A percentile compares a stretch with the other conserved stretches of the same genome.
Conservation (phyloP, 352 stramenopile species). For the Phytophthora agathidicida region DNA sequence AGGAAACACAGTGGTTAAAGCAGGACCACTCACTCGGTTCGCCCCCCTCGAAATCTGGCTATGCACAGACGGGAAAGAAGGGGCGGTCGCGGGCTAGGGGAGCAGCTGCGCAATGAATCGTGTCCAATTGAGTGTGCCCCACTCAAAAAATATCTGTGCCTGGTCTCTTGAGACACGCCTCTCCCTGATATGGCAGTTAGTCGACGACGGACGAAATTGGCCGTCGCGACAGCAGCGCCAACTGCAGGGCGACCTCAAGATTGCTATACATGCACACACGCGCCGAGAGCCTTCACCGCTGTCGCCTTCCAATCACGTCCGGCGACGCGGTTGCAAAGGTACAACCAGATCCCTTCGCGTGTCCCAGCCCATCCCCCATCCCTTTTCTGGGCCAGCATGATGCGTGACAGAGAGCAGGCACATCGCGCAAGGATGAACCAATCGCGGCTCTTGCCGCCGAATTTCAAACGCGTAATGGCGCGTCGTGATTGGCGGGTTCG, state of each 20-base stretch:
- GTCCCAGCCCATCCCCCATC: conserved; percentile 31
- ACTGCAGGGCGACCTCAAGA: no score
- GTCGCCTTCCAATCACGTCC: conserved; percentile 16
- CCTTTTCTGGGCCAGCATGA: conserved; percentile 29
- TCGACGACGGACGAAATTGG: neutral
- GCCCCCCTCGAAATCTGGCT: conserved; percentile 22
- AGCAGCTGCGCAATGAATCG: conserved; percentile 23
- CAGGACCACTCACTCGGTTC: conserved; percentile 38
- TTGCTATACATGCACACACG: no score
- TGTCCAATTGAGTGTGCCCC: conserved; percentile 21
- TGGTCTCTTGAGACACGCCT: conserved; percentile 41
- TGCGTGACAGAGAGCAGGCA: conserved; percentile 33
- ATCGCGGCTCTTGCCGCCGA: conserved; percentile 13
- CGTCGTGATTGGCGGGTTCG: conserved; percentile 17
- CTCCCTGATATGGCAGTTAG: conserved; percentile 17
- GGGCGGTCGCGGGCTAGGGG: conserved; percentile 35
- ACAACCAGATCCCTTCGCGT: conserved; percentile 38
- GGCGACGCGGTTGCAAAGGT: conserved; percentile 21
- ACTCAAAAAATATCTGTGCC: conserved; percentile 13
- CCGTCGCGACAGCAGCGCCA: neutral
- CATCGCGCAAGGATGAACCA: conserved; percentile 26
- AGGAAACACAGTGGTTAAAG: conserved; percentile 47
- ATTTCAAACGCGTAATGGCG: neutral
- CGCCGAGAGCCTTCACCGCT: no score
- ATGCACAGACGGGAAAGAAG: conserved; percentile 35